Evolutionary conservation across 352 stramenopile genomes (phyloP).

Genomic region (Globisporangium megalacanthum): DNA sequence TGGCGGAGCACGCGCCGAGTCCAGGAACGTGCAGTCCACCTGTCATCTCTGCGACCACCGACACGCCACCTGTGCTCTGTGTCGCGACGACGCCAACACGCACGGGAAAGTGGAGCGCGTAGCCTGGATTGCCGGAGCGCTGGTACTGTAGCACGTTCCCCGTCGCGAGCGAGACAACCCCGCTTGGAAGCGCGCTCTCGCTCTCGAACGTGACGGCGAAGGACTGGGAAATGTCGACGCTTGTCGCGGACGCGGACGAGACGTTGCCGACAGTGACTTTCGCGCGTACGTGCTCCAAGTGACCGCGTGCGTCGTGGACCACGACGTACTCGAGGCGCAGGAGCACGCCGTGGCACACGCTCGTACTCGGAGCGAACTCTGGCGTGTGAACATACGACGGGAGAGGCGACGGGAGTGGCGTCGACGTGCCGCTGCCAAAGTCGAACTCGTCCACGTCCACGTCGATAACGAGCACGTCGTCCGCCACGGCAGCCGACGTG

Average conservation of each 20-base stretch:
- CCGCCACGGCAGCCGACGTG: not conserved
- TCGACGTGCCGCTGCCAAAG: not conserved
- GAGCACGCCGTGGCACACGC: slow-evolving; percentile 21
- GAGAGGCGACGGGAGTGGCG: slow-evolving; percentile 8
- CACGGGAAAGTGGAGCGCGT: slow-evolving; percentile 24
- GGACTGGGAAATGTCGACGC: slow-evolving; percentile 17
- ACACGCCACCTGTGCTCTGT: slow-evolving; percentile 1
- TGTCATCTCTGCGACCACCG: slow-evolving; percentile 26
- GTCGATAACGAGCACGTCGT: slow-evolving; percentile 8
- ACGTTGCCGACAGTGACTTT: slow-evolving; percentile 21
- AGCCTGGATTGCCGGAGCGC: slow-evolving; percentile 38
- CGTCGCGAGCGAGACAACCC: slow-evolving; percentile 20
- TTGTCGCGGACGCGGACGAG: not conserved
- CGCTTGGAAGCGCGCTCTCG: slow-evolving; percentile 4
- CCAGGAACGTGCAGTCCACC: slow-evolving; percentile 22
- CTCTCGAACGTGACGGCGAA: slow-evolving; percentile 33
- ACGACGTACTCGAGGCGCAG: slow-evolving; percentile 20
- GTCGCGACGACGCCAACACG: slow-evolving; percentile 23
- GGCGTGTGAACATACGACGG: slow-evolving; percentile 21
- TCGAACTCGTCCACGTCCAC: slow-evolving; percentile 17
- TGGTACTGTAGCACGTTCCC: slow-evolving; percentile 30
- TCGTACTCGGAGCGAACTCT: slow-evolving; percentile 3
- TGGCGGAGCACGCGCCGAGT: slow-evolving; percentile 21
- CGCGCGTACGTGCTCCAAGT: slow-evolving; percentile 20
- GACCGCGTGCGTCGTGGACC: slow-evolving; percentile 23